Conservation (phyloP, 192 early-diverging fungal genomes). For the Podila epigama region DNA sequence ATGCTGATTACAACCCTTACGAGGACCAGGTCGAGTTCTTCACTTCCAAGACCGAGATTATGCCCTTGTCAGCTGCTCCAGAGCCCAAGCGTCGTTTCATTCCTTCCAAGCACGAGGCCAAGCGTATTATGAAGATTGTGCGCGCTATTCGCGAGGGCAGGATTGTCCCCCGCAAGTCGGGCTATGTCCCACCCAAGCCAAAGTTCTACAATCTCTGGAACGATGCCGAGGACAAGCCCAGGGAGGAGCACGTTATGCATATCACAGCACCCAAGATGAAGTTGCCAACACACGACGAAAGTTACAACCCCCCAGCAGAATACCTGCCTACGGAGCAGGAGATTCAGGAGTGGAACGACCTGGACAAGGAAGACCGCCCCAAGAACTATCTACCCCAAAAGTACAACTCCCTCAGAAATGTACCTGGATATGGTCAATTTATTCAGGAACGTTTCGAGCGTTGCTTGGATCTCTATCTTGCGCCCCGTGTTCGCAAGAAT, state of each 20-base stretch:
- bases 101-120: conserved; percentile 94
- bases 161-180: conserved; percentile 71
- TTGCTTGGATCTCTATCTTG: conserved; percentile 96
- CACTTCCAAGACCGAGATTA: conserved; percentile 79
- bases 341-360: conserved; percentile 76
- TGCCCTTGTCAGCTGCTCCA: conserved; percentile 88
- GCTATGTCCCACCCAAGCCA: conserved; percentile 60
- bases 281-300: conserved; percentile 90
- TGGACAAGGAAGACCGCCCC: conserved; percentile 80
- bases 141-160: conserved; percentile 91
- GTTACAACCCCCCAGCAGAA: conserved; percentile 97
- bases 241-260: conserved; percentile 72
- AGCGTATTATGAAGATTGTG: conserved; percentile 97
- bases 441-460: conserved; percentile 96
- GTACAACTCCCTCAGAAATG: conserved; percentile 78
- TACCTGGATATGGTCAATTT: conserved; percentile 89
- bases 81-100: conserved; percentile 96
- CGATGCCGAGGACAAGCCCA: conserved; percentile 67
- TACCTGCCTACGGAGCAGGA: conserved; percentile 90
- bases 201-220: conserved; percentile 91
- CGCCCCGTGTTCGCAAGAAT: conserved; percentile 89
- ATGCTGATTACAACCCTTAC: conserved; percentile 88
- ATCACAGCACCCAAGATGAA: conserved; percentile 90
- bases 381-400: conserved; percentile 73
- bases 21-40: conserved; percentile 97